Percentiles rank a stretch among this genome's conserved stretches.
Conservation (phyloP, 1,139 yeast genomes). For the Pichia sp. region DNA sequence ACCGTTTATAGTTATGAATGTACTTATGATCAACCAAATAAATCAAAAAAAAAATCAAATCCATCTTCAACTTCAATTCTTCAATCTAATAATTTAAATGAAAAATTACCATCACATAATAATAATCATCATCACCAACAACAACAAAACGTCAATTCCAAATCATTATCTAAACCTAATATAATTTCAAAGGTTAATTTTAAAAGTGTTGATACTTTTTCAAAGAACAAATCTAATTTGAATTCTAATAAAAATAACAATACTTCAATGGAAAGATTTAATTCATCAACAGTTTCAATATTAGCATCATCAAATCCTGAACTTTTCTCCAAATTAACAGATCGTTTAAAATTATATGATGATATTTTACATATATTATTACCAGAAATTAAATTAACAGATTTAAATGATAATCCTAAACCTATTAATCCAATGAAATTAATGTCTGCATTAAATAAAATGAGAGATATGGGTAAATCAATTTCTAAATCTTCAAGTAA, state of each 20-base stretch:
- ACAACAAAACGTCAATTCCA: not conserved
- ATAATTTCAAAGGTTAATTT: conserved; percentile 19
- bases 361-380: conserved; percentile 28
- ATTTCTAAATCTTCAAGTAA: conserved; percentile 18
- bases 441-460: conserved; percentile 25
- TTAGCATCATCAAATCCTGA: conserved; percentile 23
- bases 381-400: conserved; percentile 29
- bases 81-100: not conserved
- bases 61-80: too few species aligned
- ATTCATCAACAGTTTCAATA: conserved; percentile 16
- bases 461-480: conserved; percentile 21
- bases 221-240: not conserved
- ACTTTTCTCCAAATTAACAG: conserved; percentile 25
- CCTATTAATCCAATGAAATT: conserved; percentile 30
- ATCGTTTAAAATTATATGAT: conserved; percentile 28
- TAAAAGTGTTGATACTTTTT: not conserved
- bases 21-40: conserved; percentile 47
- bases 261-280: conserved; percentile 5
- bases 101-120: not conserved
- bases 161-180: not conserved
- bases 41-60: conserved; percentile 20
- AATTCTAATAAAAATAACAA: not conserved
- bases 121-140: not conserved
- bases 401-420: conserved; percentile 28
- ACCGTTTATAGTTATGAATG: conserved; percentile 80